A percentile compares a stretch with the other conserved stretches of the same genome.
These are phyloP conservation scores for Tylopilus orsonianus DNA, from an alignment of 1,284 basidiomycete genomes.

Conservation along the genomic window DNA sequence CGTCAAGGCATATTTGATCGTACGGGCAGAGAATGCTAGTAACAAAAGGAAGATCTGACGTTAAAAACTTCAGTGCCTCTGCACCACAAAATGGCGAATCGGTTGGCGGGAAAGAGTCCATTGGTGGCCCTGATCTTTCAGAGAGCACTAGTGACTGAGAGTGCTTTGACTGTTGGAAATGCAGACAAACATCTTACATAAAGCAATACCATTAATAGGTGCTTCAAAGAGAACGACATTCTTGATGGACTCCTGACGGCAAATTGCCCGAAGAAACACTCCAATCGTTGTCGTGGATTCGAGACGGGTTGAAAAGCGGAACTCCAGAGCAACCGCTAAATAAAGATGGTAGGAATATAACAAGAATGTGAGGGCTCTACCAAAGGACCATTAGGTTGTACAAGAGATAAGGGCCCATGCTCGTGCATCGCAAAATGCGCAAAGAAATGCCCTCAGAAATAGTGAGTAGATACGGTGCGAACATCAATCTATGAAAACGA, in stretches of 20 bases:
- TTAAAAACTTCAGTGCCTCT: constrained; percentile 6
- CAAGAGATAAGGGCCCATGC: constrained; percentile 10
- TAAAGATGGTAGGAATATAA: constrained; percentile 5
- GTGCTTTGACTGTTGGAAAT: constrained; percentile 12
- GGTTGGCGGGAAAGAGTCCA: background rate
- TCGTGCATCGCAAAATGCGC: constrained; percentile 13
- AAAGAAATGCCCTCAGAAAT: constrained; percentile 3
- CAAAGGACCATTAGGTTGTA: constrained; percentile 14
- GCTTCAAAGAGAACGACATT: background rate
- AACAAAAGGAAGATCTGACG: constrained; percentile 13
- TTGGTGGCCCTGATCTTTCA: background rate
- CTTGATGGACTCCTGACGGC: constrained; percentile 1
- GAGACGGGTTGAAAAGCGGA: background rate
- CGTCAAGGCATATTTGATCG: constrained; percentile 4
- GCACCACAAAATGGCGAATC: constrained; percentile 1
- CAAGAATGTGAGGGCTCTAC: constrained; percentile 2
- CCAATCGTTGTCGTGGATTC: background rate
- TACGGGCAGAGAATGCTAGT: constrained; percentile 11
- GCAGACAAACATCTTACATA: constrained; percentile 9
- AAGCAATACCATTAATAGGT: constrained; percentile 5
- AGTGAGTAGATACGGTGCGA: constrained; percentile 15
- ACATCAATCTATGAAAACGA: constrained; percentile 10
- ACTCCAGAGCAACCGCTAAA: constrained; percentile 17
- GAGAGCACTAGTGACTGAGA: constrained; percentile 9
- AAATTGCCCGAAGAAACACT: constrained; percentile 13